Evolutionary conservation across 2,329 filamentous ascomycete genomes (phyloP).

Genomic region (Periglandula ipomoeae): DNA sequence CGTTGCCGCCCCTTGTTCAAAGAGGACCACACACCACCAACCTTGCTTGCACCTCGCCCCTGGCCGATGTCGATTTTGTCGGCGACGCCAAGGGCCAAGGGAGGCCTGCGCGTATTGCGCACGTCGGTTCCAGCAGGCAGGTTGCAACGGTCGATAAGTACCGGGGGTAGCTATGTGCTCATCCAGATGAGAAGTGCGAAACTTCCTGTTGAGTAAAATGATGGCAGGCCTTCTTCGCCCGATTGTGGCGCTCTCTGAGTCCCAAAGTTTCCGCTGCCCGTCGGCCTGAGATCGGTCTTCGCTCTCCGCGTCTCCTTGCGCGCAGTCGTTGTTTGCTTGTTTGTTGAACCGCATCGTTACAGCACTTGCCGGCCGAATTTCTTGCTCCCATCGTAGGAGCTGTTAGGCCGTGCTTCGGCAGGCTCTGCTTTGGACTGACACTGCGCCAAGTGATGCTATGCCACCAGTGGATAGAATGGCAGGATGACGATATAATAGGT

Average conservation of each 20-base stretch:
- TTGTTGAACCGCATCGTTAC: background rate
- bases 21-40: slow-evolving; percentile 2
- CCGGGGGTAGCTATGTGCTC: slow-evolving; percentile 1
- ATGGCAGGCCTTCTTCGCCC: background rate
- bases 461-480: no score
- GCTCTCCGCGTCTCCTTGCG: background rate
- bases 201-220: background rate
- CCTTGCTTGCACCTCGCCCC: slow-evolving; percentile 2
- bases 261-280: background rate
- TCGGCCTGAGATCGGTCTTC: slow-evolving; percentile 1
- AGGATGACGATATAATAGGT: no score
- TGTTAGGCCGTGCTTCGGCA: background rate
- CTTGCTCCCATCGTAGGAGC: background rate
- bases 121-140: slow-evolving; percentile 5
- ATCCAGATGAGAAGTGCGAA: background rate
- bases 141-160: slow-evolving; percentile 1
- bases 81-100: slow-evolving; percentile 6
- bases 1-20: slow-evolving; percentile 9
- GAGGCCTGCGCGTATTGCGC: slow-evolving; percentile 4
- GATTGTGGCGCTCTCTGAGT: background rate
- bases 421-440: background rate
- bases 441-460: no score
- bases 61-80: slow-evolving; percentile 5
- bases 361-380: background rate
- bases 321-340: background rate